Evolutionary conservation across 2,329 filamentous ascomycete species (phyloP).

Genomic region (Rutstroemia sp.): DNA sequence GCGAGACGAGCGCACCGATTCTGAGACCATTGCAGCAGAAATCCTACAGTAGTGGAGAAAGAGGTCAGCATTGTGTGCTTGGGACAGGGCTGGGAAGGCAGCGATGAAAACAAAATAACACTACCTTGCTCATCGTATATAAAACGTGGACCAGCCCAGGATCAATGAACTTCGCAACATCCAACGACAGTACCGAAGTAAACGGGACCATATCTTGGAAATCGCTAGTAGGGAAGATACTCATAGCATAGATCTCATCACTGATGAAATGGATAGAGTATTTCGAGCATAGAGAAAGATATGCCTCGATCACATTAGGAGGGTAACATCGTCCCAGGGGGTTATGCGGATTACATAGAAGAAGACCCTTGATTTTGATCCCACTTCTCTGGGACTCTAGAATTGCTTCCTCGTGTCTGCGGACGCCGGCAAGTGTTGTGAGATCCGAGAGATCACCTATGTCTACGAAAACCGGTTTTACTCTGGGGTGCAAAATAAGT

Average conservation of each 20-base stretch:
- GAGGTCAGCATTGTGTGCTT: not conserved
- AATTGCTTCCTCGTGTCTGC: constrained; percentile 33
- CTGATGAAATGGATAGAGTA: constrained; percentile 38
- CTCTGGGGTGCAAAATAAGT: not conserved
- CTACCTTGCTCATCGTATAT: constrained; percentile 18
- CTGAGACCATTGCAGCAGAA: constrained; percentile 40
- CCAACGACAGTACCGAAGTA: constrained; percentile 41
- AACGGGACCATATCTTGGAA: constrained; percentile 33
- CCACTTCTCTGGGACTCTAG: constrained; percentile 28
- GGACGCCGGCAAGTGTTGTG: constrained; percentile 29
- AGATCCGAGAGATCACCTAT: constrained; percentile 27
- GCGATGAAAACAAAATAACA: not conserved
- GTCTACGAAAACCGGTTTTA: not conserved
- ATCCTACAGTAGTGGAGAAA: constrained; percentile 21
- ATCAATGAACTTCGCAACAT: constrained; percentile 37
- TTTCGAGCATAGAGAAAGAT: constrained; percentile 34
- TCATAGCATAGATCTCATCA: constrained; percentile 44
- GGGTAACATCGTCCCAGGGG: constrained; percentile 21
- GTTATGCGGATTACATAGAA: constrained; percentile 33
- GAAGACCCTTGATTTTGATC: constrained; percentile 27
- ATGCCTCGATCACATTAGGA: constrained; percentile 21
- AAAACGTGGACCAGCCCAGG: constrained; percentile 36
- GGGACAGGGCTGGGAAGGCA: accelerated
- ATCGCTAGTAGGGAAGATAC: constrained; percentile 33
- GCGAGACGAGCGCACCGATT: constrained; percentile 27